Percentiles rank a stretch among this genome's conserved stretches.
Evolutionary conservation across 2,329 filamentous ascomycete genomes (phyloP).

Genomic region (Colletotrichum shisoi): DNA sequence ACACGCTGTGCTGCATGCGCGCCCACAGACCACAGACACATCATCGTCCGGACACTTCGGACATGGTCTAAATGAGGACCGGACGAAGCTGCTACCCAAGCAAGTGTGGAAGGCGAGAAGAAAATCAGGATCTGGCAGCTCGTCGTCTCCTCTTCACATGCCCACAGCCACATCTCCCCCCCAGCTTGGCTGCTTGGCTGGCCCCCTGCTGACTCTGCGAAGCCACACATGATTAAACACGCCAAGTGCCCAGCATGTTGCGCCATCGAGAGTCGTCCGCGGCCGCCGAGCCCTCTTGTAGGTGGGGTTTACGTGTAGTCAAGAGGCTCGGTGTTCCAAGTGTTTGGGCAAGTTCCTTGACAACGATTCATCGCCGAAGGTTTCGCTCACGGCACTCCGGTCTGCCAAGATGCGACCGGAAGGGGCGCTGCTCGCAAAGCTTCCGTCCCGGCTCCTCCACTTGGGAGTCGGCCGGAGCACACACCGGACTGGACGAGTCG

Average conservation of each 20-base stretch:
- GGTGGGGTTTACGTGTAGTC: neutral
- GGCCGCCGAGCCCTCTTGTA: slow-evolving; percentile 3
- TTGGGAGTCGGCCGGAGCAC: neutral
- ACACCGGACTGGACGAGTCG: neutral
- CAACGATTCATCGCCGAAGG: neutral
- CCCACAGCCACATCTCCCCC: slow-evolving; percentile 23
- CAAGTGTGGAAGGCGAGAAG: neutral
- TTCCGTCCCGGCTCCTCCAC: slow-evolving; percentile 5
- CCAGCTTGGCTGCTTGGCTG: slow-evolving; percentile 22
- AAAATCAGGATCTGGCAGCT: neutral
- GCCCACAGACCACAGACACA: slow-evolving; percentile 29
- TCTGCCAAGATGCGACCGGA: neutral
- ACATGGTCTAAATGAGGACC: slow-evolving; percentile 5
- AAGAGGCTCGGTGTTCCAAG: neutral
- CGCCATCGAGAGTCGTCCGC: slow-evolving; percentile 10
- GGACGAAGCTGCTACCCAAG: slow-evolving; percentile 26
- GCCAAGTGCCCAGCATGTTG: slow-evolving; percentile 27
- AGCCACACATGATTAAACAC: slow-evolving; percentile 32
- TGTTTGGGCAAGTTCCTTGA: neutral
- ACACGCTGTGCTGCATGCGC: slow-evolving; percentile 14
- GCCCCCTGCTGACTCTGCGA: slow-evolving; percentile 23
- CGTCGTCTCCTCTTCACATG: slow-evolving; percentile 28
- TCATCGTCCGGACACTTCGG: slow-evolving; percentile 33
- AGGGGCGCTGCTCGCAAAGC: neutral
- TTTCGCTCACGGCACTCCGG: neutral